Percentiles rank a stretch among this genome's conserved stretches.
Conservation (phyloP, 306 rosid genomes). For the Dalbergia cultrata region DNA sequence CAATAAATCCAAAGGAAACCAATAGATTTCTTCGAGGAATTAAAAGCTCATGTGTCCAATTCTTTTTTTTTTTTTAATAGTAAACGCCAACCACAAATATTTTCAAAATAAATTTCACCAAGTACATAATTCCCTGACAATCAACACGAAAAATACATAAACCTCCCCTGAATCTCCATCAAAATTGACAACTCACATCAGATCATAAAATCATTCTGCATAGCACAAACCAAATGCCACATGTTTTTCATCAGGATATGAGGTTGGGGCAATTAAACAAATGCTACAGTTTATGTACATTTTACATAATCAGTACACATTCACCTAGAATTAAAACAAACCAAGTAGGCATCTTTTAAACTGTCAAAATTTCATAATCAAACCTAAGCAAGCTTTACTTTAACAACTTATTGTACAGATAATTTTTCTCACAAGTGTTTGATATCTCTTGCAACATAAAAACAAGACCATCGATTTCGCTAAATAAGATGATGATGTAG, state of each 20-base stretch:
- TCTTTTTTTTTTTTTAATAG: too few species aligned
- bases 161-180: not conserved
- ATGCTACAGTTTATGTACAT: not conserved
- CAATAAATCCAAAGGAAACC: slow-evolving; percentile 8
- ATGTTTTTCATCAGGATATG: not conserved
- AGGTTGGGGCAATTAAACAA: not conserved
- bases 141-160: not conserved
- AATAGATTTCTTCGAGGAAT: too few species aligned
- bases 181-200: not conserved
- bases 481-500: not conserved
- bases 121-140: not conserved
- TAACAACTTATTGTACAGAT: not conserved
- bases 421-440: not conserved
- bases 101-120: not conserved
- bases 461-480: not conserved
- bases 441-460: not conserved
- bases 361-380: not conserved
- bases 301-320: not conserved
- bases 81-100: too few species aligned
- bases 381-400: slow-evolving; percentile 5
- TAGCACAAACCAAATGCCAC: not conserved
- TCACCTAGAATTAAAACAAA: not conserved
- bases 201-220: not conserved
- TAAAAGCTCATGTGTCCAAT: too few species aligned
- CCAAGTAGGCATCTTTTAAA: not conserved